Evolutionary conservation across 768 basidiomycete genomes (phyloP).

Genomic region (Daedaleopsis nitida): DNA sequence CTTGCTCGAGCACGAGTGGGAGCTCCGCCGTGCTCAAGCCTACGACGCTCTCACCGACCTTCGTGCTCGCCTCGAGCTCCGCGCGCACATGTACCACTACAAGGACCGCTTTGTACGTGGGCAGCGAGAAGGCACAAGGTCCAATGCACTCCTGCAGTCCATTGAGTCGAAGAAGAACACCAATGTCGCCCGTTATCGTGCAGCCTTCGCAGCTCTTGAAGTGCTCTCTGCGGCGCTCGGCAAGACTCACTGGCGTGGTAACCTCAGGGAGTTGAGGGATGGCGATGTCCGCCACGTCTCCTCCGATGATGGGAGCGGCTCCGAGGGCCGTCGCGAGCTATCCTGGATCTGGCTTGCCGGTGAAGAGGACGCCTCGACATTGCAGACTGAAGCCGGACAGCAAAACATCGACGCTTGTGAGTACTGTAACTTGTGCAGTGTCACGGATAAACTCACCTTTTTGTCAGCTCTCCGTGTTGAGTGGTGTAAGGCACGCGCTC

Average conservation of each 20-base stretch:
- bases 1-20: not conserved
- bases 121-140: not conserved
- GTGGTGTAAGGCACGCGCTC: constrained; percentile 15
- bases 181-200: not conserved
- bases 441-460: not conserved
- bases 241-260: not conserved
- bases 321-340: constrained; percentile 4
- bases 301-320: not conserved
- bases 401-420: not conserved
- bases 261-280: not conserved
- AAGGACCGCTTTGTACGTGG: not conserved
- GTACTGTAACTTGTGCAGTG: not conserved
- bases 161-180: not conserved
- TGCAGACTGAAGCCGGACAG: not conserved
- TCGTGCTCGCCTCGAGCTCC: not conserved
- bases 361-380: not conserved
- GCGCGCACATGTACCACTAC: not conserved
- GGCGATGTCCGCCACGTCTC: constrained; percentile 1
- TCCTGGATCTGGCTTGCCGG: constrained; percentile 18
- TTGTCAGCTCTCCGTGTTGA: constrained; percentile 6
- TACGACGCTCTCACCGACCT: constrained; percentile 1
- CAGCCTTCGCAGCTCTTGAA: not conserved
- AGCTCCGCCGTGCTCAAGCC: not conserved
- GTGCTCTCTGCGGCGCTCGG: constrained; percentile 6
- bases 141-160: not conserved